phyloP scores from a whole-genome alignment of 2,329 filamentous ascomycete genomes.

The Colletotrichum tropicicola region DNA sequence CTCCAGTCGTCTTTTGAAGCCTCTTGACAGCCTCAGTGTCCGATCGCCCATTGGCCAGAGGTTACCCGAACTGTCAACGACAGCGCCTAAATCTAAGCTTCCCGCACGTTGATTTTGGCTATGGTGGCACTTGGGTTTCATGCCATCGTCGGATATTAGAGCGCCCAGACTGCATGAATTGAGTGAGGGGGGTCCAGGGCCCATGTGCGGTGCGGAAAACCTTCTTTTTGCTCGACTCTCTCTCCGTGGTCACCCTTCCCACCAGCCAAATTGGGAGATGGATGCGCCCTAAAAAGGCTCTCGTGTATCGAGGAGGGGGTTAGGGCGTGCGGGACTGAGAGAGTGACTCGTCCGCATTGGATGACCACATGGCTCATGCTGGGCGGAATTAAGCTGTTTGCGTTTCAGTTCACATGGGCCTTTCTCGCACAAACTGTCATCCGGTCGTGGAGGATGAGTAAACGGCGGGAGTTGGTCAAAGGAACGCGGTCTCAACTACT shows the following conservation, averaged over 20 bases:
- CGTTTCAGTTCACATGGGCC: not conserved
- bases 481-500: too few relatives aligned
- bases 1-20: too few relatives aligned
- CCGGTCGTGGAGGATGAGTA: too few relatives aligned
- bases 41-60: not conserved
- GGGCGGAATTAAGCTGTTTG: not conserved
- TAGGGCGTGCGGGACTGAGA: not conserved
- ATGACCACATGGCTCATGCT: not conserved
- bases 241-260: not conserved
- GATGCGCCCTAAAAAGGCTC: not conserved
- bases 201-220: not conserved
- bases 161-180: constrained; percentile 11
- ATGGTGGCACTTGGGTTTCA: not conserved
- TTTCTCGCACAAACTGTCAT: not conserved
- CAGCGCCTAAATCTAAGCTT: not conserved
- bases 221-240: not conserved
- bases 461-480: too few relatives aligned
- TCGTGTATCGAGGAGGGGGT: not conserved
- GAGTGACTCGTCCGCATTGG: not conserved
- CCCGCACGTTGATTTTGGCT: not conserved
- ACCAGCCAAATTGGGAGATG: not conserved
- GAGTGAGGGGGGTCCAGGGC: too few relatives aligned
- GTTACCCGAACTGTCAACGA: not conserved
- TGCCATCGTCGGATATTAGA: not conserved
- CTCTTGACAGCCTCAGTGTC: too few relatives aligned